Evolutionary conservation across 257 asterid species (phyloP), one percentile per base, ranked within the genome.

Genomic region (Solanum paucissectum): DNA sequence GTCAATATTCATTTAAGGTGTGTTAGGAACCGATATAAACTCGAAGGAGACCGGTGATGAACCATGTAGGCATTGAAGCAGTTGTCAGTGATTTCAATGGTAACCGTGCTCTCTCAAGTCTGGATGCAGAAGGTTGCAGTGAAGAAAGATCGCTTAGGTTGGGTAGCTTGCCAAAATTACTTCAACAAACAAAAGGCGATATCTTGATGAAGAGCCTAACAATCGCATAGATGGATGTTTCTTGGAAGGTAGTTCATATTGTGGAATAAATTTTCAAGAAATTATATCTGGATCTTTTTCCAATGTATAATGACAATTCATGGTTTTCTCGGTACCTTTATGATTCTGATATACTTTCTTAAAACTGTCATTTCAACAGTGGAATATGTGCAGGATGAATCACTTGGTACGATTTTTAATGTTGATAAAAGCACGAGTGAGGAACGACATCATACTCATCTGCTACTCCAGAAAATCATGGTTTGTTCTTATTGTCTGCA

Each of bases 361-460:
- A 83, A 87, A 38, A 38, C 0, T 38, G 42, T 1, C 42, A 38
- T 38, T 38, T 38, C 42, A 8, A 7, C 42, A 0, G 2, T 38
- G 1, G 42, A 7, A 86, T 79, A 37, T 37, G 38, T 37, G 38
- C 1, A 37, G 38, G 8, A 36, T 37, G 7, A 37, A 37, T 37
- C 7, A 37, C 38, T 37, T 37, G 0, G 38, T 37, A 37, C 2
- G 2, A 6, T 37, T 37, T 37, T 37, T 37, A 1, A 37, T 37
- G 1, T 37, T 37, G 38, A 37, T 37, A 37, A 37, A 36, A 37
- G 38, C 1, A 60, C 79, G 87, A 86, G 87, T 58, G 91, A 88
- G 88, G 89, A 91, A 89, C 90, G 64, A 21, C 93, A 27, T 84
- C 90, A 33, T 79, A 68, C 88, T 91, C 92, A 60, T 92, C 93